Evolutionary conservation across 495 filamentous ascomycete species (phyloP), one percentile per base, ranked within the genome.

Genomic region (Polyplosphaeria fusca): DNA sequence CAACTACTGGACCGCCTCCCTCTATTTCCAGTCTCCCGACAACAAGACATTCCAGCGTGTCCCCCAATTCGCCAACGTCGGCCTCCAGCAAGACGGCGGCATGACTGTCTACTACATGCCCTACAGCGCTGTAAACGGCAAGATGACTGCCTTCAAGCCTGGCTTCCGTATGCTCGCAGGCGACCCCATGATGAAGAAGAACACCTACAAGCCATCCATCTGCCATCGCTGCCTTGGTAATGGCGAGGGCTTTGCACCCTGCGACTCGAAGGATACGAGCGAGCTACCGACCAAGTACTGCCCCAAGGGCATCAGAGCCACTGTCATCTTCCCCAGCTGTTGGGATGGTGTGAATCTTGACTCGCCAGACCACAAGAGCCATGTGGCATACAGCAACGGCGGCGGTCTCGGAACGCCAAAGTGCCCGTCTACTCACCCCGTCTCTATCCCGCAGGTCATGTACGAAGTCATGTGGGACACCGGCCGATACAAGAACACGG

Each of bases 91-190:
- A 5, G 55, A 67, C 14, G 78, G 77, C 25, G 78, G 78, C 30
- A 70, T 78, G 43, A 69, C 77, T 2, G 73, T 80, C 9, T 80
- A 80, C 71, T 79, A 80, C 63, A 76, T 79, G 61, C 74, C 74
- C 1, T 77, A 77, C 56, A 70, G 73, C 58, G 60, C 68, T 37
- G 70, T 48, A 53, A 63, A 59, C 35, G 73, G 69, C 47, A 63
- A 63, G 55, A 71, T 78, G 38, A 79, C 74, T 1, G 76, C 73
- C 41, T 79, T 79, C 60, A 58, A 59, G 45, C 54, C 60, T 19
- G 60, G 76, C 25, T 79, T 78, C 76, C 75, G 77, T 53, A 79
- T 79, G 77, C 70, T 77, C 26, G 72, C 74, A 55, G 77, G 77
- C 45, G 75, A 79, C 63, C 70, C 75, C 18, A 72, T 63, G 60